Base-by-base conservation (phyloP, 2,329 filamentous ascomycete species). In the Chaetomiaceae sp. region DNA sequence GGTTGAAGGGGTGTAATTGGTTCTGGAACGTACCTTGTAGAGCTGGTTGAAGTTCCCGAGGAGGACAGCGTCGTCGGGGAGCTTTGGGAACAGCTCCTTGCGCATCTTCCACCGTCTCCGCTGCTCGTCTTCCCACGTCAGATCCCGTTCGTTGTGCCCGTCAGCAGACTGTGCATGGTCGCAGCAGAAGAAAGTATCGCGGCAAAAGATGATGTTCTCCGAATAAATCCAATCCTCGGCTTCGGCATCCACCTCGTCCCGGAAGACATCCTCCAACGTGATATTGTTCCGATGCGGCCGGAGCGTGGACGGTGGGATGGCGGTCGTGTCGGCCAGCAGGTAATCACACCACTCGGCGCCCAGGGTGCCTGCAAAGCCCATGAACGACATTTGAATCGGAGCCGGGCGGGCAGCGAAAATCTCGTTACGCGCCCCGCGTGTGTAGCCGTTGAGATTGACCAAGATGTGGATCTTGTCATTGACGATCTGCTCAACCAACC, bases 321-420 rank as follows among this genome's bases (percentile, higher is more conserved):
- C 90, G 1, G 86, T 92, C 44, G 86, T 77, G 63, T 99, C 93
- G 3, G 93, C 91, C 21, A 97, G 79, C 14, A 99, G 83, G 63
- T 99, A 99, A 66, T 99, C 93, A 61, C 93, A 99, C 93, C 93
- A 99, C 65, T 99, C 93, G 3, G 93, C 93, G 5, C 93, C 93
- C 1, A 99, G 73, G 0, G 92, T 96, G 9, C 93, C 93, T 0
- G 93, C 93, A 65, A 99, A 99, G 0, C 93, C 93, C 93, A 99
- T 99, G 63, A 99, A 99, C 0, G 93, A 96, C 93, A 99, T 99
- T 59, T 99, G 93, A 38, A 99, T 89, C 0, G 93, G 93, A 2
- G 91, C 90, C 14, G 93, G 89, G 21, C 95, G 83, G 19, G 93
- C 93, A 19, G 93, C 93, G 66, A 99, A 99, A 4, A 99, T 86